These are phyloP conservation scores for Eragrostis nindensis DNA, from an alignment of 176 grass and related monocot genomes.

Conservation along the genomic window DNA sequence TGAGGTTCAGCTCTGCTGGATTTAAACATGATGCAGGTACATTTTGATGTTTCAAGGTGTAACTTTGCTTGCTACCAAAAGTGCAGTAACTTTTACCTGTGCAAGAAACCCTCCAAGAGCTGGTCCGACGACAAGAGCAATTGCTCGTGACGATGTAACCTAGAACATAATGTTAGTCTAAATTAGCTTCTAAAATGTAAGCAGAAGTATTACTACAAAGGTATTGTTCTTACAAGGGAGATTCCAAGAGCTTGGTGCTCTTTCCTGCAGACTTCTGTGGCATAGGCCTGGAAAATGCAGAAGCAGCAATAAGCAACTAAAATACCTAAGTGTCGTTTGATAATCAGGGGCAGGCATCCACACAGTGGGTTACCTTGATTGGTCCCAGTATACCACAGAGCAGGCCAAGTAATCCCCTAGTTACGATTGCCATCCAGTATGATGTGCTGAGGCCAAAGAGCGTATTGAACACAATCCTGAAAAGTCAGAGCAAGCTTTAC, in stretches of 20 bases:
- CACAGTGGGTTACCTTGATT: constrained; percentile 56
- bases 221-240: constrained; percentile 59
- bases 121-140: constrained; percentile 67
- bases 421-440: constrained; percentile 74
- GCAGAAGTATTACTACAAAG: neutral
- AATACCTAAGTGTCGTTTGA: neutral
- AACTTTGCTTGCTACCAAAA: neutral
- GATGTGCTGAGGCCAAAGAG: constrained; percentile 73
- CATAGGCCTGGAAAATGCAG: constrained; percentile 66
- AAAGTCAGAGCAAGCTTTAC: constrained; percentile 15
- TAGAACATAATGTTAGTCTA: constrained; percentile 25
- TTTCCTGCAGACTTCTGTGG: constrained; percentile 72
- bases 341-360: neutral
- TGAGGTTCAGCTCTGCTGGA: neutral
- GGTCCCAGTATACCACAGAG: constrained; percentile 71
- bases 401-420: constrained; percentile 61
- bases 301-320: constrained; percentile 10
- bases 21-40: neutral
- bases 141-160: constrained; percentile 66
- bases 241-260: constrained; percentile 75
- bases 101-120: constrained; percentile 79
- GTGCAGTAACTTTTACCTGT: constrained; percentile 50
- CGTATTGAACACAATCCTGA: constrained; percentile 72
- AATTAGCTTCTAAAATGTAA: neutral
- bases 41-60: neutral